Evolutionary conservation across 2,329 filamentous ascomycete species (phyloP).

Genomic region (Aspergillus tanneri): DNA sequence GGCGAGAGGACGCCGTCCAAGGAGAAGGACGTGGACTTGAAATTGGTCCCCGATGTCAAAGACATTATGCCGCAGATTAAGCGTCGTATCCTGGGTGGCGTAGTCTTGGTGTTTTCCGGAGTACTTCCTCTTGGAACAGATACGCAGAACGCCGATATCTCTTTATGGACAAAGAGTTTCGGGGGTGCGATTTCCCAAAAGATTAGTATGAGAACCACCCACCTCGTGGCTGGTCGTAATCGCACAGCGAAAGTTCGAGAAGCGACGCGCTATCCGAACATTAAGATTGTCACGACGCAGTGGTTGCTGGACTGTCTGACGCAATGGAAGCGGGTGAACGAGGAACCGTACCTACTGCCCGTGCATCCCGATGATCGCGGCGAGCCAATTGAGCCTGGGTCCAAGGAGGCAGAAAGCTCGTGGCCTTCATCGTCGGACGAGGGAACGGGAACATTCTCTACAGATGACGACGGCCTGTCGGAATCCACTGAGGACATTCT

Average conservation of each 20-base stretch:
- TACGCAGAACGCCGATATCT: conserved; percentile 79
- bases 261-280: conserved; percentile 72
- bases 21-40: conserved; percentile 51
- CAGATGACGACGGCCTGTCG: conserved; percentile 42
- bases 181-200: conserved; percentile 62
- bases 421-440: conserved; percentile 49
- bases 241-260: conserved; percentile 89
- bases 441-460: conserved; percentile 49
- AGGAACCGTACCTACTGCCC: conserved; percentile 75
- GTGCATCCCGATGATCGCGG: conserved; percentile 67
- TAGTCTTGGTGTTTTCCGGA: conserved; percentile 83
- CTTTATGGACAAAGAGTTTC: conserved; percentile 81
- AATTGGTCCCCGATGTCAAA: conserved; percentile 78
- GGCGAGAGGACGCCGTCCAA: conserved; percentile 47
- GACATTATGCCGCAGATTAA: conserved; percentile 82
- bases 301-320: conserved; percentile 86
- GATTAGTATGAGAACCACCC: conserved; percentile 49
- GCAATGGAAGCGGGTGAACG: conserved; percentile 78
- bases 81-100: conserved; percentile 68
- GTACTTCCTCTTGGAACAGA: conserved; percentile 81
- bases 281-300: conserved; percentile 87
- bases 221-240: conserved; percentile 56
- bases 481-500: conserved; percentile 47
- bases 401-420: conserved; percentile 47
- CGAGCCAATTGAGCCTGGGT: conserved; percentile 41